Evolutionary conservation across 768 basidiomycete species (phyloP).

Genomic region (Mycena venus): DNA sequence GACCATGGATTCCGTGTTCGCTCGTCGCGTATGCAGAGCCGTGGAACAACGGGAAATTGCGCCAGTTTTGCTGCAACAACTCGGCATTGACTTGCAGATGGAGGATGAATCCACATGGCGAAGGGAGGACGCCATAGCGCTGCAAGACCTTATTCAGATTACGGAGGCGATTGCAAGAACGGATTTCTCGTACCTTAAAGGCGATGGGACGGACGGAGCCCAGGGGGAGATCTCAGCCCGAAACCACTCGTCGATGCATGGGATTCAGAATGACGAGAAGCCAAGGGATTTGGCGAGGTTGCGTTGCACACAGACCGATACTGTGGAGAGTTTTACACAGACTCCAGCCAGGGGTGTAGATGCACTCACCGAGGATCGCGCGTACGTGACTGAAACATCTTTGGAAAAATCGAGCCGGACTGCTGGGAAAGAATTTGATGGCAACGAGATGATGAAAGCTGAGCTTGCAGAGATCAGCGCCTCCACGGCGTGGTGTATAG

Average conservation of each 20-base stretch:
- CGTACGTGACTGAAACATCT: no score
- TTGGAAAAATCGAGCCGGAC: no score
- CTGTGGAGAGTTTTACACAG: no score
- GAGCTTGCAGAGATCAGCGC: no score
- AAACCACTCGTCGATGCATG: background rate
- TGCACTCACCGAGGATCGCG: no score
- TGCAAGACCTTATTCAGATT: background rate
- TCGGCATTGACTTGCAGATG: background rate
- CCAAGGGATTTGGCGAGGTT: background rate
- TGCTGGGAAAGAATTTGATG: no score
- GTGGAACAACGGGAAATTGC: slow-evolving; percentile 1
- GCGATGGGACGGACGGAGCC: background rate
- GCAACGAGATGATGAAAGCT: no score
- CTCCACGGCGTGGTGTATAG: no score
- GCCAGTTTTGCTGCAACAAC: background rate
- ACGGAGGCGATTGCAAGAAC: background rate
- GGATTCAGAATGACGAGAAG: background rate
- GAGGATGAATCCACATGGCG: background rate
- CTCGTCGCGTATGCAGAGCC: background rate
- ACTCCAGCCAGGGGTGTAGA: no score
- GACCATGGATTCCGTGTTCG: background rate
- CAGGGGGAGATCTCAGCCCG: background rate
- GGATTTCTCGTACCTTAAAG: background rate
- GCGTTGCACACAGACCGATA: no score
- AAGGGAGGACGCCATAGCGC: background rate